Percentiles rank a stretch among this genome's conserved stretches.
These are phyloP conservation scores for Tanacetum coccineum DNA, from an alignment of 129 eudicot genomes.

Conservation along the genomic window DNA sequence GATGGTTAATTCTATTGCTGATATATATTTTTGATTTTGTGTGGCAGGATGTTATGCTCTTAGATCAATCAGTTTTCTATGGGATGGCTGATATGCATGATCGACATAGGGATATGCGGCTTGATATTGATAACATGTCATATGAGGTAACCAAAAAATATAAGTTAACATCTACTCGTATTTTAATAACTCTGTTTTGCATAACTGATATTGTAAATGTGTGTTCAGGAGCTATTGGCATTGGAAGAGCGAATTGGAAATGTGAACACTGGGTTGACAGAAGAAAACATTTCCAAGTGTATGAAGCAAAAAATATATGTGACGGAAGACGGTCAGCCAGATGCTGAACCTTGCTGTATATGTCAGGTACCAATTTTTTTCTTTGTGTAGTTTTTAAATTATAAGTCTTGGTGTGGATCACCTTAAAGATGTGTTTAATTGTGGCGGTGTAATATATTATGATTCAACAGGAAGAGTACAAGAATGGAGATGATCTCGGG, in stretches of 20 bases:
- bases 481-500: constrained; percentile 65
- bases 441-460: not conserved
- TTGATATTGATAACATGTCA: constrained; percentile 95
- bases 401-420: not conserved
- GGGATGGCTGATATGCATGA: constrained; percentile 83
- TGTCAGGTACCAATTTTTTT: constrained; percentile 51
- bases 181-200: no score
- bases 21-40: constrained; percentile 1
- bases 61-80: constrained; percentile 66
- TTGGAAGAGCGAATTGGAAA: constrained; percentile 90
- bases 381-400: not conserved
- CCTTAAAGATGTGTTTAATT: not conserved
- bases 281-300: constrained; percentile 49
- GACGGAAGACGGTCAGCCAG: constrained; percentile 28
- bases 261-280: constrained; percentile 78
- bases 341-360: constrained; percentile 79
- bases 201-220: not conserved
- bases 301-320: constrained; percentile 45
- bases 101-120: constrained; percentile 92
- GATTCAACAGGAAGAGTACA: constrained; percentile 57
- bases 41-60: constrained; percentile 81
- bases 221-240: constrained; percentile 79
- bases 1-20: not conserved
- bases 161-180: no score
- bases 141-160: constrained; percentile 59